Evolutionary conservation across 306 rosid genomes (phyloP).

Genomic region (Bauhinia variegata): DNA sequence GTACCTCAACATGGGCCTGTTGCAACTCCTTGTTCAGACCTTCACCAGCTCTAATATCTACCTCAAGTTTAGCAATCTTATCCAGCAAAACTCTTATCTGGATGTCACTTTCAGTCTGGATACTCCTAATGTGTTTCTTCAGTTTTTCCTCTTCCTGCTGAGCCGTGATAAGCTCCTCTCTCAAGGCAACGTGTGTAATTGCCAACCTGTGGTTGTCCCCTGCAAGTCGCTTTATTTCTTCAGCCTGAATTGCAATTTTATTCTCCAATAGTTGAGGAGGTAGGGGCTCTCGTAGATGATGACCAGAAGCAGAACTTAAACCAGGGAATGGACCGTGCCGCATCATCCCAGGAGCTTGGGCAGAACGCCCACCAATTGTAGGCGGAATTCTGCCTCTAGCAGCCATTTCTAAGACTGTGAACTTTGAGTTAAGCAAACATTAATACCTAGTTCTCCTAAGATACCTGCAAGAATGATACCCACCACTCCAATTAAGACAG

Average conservation of each 20-base stretch:
- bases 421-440: constrained; percentile 30
- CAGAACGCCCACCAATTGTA: constrained; percentile 42
- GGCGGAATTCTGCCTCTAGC: constrained; percentile 50
- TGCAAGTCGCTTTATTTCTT: constrained; percentile 64
- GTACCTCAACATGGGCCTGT: constrained; percentile 71
- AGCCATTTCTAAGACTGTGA: constrained; percentile 41
- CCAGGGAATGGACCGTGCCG: constrained; percentile 62
- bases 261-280: constrained; percentile 61
- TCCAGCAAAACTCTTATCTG: constrained; percentile 74
- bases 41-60: constrained; percentile 64
- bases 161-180: constrained; percentile 65
- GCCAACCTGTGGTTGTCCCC: constrained; percentile 76
- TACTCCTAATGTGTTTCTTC: constrained; percentile 76
- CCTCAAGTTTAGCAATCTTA: constrained; percentile 71
- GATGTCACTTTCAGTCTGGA: constrained; percentile 82
- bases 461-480: constrained; percentile 24
- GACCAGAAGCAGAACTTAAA: constrained; percentile 43
- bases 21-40: constrained; percentile 68
- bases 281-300: constrained; percentile 38
- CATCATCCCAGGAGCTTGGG: constrained; percentile 57
- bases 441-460: constrained; percentile 12
- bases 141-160: constrained; percentile 66
- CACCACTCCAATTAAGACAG: constrained; percentile 16
- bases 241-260: constrained; percentile 68
- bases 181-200: constrained; percentile 57